Base-by-base conservation (phyloP, 768 basidiomycete species). In the Boletus subcaerulescens region DNA sequence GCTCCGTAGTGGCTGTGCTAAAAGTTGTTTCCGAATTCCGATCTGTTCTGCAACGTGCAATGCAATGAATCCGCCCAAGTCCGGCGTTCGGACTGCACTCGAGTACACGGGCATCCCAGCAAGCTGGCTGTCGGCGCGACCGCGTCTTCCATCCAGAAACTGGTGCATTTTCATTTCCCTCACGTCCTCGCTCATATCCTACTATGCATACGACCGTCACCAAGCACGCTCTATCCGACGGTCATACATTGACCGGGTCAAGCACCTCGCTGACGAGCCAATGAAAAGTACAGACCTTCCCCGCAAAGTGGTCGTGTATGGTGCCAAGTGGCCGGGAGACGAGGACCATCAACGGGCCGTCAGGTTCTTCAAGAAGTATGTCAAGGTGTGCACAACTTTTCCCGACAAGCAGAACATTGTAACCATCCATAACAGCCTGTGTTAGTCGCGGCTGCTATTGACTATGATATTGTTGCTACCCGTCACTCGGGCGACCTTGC, bases 311-410 rank as follows among this genome's bases (percentile, higher is more conserved):
- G 86, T 79, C 9, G 93, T 98, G 18, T 92, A 91, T 63, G 92
- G 88, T 33, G 81, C 84, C 26, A 91, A 90, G 71, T 97, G 94
- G 85, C 95, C 95, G 0, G 94, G 90, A 26, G 97, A 99, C 70
- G 92, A 95, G 63, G 94, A 98, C 67, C 85, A 86, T 58, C 86
- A 94, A 68, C 82, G 89, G 55, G 80, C 85, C 53, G 75, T 91
- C 69, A 86, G 79, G 74, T 92, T 93, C 77, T 98, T 98, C 77
- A 88, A 91, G 71, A 93, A 91, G 78, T 98, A 97, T 74, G 84
- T 98, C 76, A 96, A 97, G 89, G 97, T 97, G 59, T 60, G 84
- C 64, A 43, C 52, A 61, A 50, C 60, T 64, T 58, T 58, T 15
- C 35, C 46, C 20, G 44, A 46, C 43, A 31, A 35, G 41, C n/a